phyloP scores from a whole-genome alignment of 768 basidiomycete species.

The Boletus vinaceobasis region DNA sequence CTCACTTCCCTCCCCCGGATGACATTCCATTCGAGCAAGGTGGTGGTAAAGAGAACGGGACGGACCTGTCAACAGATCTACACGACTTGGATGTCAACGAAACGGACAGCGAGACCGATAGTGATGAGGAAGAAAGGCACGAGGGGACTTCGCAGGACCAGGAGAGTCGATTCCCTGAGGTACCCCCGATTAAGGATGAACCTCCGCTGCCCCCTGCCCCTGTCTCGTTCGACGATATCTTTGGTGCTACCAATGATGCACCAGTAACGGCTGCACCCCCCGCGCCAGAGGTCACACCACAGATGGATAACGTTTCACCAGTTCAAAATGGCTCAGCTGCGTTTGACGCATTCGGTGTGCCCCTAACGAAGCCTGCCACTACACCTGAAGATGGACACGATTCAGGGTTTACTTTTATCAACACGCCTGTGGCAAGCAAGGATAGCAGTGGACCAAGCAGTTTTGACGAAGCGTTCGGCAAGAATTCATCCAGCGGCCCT shows the following conservation, averaged over 20 bases:
- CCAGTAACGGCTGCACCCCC: slow-evolving; percentile 20
- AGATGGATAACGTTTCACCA: slow-evolving; percentile 16
- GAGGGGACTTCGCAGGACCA: slow-evolving; percentile 19
- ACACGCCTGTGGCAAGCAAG: slow-evolving; percentile 10
- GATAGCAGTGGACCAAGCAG: slow-evolving; percentile 43
- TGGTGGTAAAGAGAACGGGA: slow-evolving; percentile 38
- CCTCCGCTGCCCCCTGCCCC: slow-evolving; percentile 2
- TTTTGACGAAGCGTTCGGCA: slow-evolving; percentile 75
- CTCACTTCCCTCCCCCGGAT: slow-evolving; percentile 40
- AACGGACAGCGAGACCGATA: slow-evolving; percentile 52
- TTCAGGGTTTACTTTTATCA: slow-evolving; percentile 20
- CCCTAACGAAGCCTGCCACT: slow-evolving; percentile 15
- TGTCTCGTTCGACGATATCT: slow-evolving; percentile 55
- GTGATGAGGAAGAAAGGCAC: slow-evolving; percentile 41
- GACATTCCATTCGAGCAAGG: slow-evolving; percentile 21
- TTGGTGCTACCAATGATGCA: slow-evolving; percentile 35
- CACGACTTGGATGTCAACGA: slow-evolving; percentile 59
- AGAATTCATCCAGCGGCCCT: slow-evolving; percentile 40
- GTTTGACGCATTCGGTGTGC: slow-evolving; percentile 42
- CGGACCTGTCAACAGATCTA: slow-evolving; percentile 50
- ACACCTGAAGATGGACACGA: slow-evolving; percentile 21
- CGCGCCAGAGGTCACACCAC: slow-evolving; percentile 11
- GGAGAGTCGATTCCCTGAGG: slow-evolving; percentile 19
- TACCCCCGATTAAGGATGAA: slow-evolving; percentile 12
- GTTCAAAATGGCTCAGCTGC: slow-evolving; percentile 16